Evolutionary conservation across 1,139 yeast genomes (phyloP).

Genomic region (Meyerozyma guilliermondii): DNA sequence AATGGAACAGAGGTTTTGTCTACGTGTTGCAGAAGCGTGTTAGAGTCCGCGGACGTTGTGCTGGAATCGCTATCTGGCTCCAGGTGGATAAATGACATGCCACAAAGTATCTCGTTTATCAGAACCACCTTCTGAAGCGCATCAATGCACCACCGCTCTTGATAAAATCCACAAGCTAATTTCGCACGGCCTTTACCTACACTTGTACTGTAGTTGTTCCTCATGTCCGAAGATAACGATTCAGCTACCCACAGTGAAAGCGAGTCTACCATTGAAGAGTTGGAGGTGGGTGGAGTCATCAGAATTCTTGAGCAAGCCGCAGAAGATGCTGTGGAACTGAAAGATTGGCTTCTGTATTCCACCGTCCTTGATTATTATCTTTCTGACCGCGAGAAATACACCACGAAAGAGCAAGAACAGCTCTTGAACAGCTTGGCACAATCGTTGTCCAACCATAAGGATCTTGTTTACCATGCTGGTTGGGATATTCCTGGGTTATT

Average conservation of each 20-base stretch:
- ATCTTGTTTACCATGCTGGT: slow-evolving; percentile 64
- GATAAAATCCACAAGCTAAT: too few relatives aligned
- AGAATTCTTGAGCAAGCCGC: slow-evolving; percentile 29
- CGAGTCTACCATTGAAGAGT: slow-evolving; percentile 21
- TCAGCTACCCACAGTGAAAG: slow-evolving; percentile 13
- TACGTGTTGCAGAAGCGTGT: not conserved
- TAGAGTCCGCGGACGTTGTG: not conserved
- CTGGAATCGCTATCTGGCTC: slow-evolving; percentile 1
- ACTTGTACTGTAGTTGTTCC: not conserved
- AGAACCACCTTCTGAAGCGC: not conserved
- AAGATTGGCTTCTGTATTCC: slow-evolving; percentile 67
- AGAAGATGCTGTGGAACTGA: slow-evolving; percentile 33
- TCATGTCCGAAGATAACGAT: slow-evolving; percentile 8
- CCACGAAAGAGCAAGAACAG: slow-evolving; percentile 43
- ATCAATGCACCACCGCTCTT: too few relatives aligned
- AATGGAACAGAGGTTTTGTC: not conserved
- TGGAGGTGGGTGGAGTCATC: slow-evolving; percentile 24
- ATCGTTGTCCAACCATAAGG: slow-evolving; percentile 28
- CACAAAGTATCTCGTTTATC: too few relatives aligned
- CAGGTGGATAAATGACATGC: not conserved
- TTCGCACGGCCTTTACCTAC: too few relatives aligned
- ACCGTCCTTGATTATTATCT: slow-evolving; percentile 65
- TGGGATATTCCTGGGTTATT: slow-evolving; percentile 82
- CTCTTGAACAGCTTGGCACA: slow-evolving; percentile 37
- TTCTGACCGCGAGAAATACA: slow-evolving; percentile 40